Base-by-base conservation (phyloP, 805 yeast genomes). In the Kazachstania psychrophila region DNA sequence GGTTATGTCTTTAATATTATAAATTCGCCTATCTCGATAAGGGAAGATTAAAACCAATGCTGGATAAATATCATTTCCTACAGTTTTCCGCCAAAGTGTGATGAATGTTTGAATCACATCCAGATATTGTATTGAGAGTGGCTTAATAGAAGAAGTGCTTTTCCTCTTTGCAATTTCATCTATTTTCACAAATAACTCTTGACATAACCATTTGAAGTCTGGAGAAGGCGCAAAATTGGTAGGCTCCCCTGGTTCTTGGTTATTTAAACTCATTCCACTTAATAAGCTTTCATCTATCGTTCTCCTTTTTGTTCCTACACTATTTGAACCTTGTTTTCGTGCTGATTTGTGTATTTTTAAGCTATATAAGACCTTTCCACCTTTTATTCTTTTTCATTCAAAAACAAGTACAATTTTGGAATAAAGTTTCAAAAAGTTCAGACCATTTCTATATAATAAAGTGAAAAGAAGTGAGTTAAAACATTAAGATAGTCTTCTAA, bases 21-120 rank as follows among this genome's bases (percentile, higher is more conserved):
- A 84, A 28, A 69, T 58, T 28, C 87, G 61, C 18, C 68, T 61
- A 46, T 84, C 94, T 35, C 74, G 65, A 36, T 75, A 69, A 0
- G 94, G 86, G 19, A 80, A 56, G 2, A 71, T 62, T 33, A 87
- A 62, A 23, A 76, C 61, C 12, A 82, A 64, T 1, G 79, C 79
- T 0, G 89, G 88, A 46, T 69, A 77, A 3, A 87, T 67, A 54
- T 87, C 70, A 13, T 66, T 56, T 0, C 86, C 86, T 0, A 78
- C 77, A 2, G 65, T 58, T 12, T 45, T 47, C 25, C 76, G 56
- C 80, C 82, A 79, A 26, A 63, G 52, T 4, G 52, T 50, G 22
- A 76, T 60, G 48, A 75, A 79, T 13, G 47, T 43, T 0, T 48
- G 39, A 3, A 73, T 56, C 1, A 62, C 44, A 15, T 56, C 49